These are phyloP conservation scores for Thalia dealbata DNA, from an alignment of 176 grass and related monocot genomes.

Conservation along the genomic window DNA sequence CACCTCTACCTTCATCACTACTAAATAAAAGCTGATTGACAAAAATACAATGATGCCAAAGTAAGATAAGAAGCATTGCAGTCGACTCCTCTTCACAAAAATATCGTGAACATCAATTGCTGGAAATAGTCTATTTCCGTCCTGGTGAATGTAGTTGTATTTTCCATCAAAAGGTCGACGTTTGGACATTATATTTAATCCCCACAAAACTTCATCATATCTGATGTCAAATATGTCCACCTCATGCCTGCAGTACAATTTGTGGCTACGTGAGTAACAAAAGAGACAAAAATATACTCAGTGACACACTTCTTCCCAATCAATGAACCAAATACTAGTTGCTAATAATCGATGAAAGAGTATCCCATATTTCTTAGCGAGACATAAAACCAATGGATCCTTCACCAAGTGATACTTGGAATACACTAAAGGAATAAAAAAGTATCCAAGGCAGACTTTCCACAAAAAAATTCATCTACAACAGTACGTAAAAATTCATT, in stretches of 20 bases:
- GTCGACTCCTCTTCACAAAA: constrained; percentile 30
- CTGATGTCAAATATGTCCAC: not conserved
- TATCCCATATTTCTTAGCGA: too few relatives aligned
- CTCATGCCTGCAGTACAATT: not conserved
- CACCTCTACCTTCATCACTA: constrained; percentile 37
- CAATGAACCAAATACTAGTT: not conserved
- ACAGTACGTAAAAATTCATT: not conserved
- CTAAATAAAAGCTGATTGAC: constrained; percentile 19
- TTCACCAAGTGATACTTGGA: not conserved
- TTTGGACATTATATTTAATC: constrained; percentile 1
- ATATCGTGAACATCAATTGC: constrained; percentile 52
- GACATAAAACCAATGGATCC: too few relatives aligned
- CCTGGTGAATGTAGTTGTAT: constrained; percentile 32
- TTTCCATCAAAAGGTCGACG: not conserved
- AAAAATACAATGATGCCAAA: constrained; percentile 25
- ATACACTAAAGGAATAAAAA: not conserved
- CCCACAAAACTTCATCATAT: not conserved
- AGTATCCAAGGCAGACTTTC: not conserved
- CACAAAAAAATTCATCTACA: not conserved
- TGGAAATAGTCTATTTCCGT: constrained; percentile 11
- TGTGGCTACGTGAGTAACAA: not conserved
- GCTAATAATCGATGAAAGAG: not conserved
- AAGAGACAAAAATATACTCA: not conserved
- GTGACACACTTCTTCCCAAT: not conserved
- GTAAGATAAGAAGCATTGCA: constrained; percentile 32